Conservation (phyloP, 78 protist genomes). For the Protostelium mycophagum region DNA sequence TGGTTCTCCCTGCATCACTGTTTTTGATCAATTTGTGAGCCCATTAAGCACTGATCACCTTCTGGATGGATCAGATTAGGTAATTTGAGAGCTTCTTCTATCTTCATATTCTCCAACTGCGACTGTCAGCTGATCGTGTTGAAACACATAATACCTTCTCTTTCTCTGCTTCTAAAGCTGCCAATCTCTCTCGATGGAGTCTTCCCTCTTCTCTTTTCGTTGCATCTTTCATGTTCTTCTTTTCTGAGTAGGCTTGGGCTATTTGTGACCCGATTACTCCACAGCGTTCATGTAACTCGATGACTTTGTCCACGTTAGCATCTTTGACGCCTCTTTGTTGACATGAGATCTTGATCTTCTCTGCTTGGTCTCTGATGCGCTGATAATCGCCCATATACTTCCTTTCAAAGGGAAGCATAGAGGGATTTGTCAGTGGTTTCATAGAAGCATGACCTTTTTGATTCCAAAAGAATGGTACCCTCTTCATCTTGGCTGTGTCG, state of each 20-base stretch:
- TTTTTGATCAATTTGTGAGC: background rate
- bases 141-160: conserved; percentile 9
- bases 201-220: conserved; percentile 10
- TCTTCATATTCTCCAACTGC: background rate
- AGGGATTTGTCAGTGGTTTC: background rate
- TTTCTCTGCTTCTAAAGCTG: background rate
- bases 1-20: conserved; percentile 30
- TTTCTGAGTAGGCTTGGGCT: conserved; percentile 11
- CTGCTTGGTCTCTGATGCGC: background rate
- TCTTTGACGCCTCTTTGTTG: background rate
- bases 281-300: conserved; percentile 14
- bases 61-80: conserved; percentile 52
- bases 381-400: background rate
- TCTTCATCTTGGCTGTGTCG: background rate
- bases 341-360: background rate
- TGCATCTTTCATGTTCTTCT: conserved; percentile 25
- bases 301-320: conserved; percentile 9
- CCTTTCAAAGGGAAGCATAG: background rate
- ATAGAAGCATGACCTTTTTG: background rate
- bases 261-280: conserved; percentile 21
- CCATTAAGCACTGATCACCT: background rate
- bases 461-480: background rate
- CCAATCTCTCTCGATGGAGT: background rate
- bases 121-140: background rate
- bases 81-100: conserved; percentile 31